Base-by-base conservation (phyloP, 176 grass and related monocot species). In the Zoysia pacifica region DNA sequence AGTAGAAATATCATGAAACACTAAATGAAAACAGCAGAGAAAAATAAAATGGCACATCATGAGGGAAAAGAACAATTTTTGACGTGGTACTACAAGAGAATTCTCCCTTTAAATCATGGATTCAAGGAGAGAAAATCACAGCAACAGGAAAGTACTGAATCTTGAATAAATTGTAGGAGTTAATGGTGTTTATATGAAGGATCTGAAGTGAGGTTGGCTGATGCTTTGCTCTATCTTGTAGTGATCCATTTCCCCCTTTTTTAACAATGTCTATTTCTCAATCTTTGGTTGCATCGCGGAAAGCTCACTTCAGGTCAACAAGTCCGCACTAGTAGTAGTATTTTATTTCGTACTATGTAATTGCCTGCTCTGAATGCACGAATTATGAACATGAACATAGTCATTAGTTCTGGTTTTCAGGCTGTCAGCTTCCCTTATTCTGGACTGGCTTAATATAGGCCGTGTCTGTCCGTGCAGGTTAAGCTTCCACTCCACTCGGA, bases 311-410 rank as follows among this genome's bases (percentile, higher is more conserved):
- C 66, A 39, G 45, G 72, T 74, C 14, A 52, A 20, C 59, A 52
- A 67, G 72, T 58, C 71, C 37, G 36, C 2, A 40, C 36, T 28
- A 28, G 28, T 28, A 28, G 28, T 28, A 28, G 28, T 40, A 20
- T 38, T 89, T 89, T 71, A 75, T 66, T 81, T 62, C 40, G 15
- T 71, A 56, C 87, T 65, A 84, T 80, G 75, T 37, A 37, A 28
- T 46, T 12, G 14, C 11, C 46, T 48, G 8, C 13, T 51, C 58
- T 66, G 41, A 85, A 50, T 56, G 65, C 58, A 19, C 4, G 42
- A 55, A 76, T 76, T 80, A 15, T 15, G 46, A 58, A 1, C 65
- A 81, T 65, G 20, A 68, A 37, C 50, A 40, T 0, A 39, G 35
- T 65, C 37, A 2, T 28, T 10, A 42, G 47, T n/a, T 47, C 18